These are phyloP conservation scores for Malassezia vespertilionis DNA, from an alignment of 1,284 basidiomycete genomes.

Conservation along the genomic window DNA sequence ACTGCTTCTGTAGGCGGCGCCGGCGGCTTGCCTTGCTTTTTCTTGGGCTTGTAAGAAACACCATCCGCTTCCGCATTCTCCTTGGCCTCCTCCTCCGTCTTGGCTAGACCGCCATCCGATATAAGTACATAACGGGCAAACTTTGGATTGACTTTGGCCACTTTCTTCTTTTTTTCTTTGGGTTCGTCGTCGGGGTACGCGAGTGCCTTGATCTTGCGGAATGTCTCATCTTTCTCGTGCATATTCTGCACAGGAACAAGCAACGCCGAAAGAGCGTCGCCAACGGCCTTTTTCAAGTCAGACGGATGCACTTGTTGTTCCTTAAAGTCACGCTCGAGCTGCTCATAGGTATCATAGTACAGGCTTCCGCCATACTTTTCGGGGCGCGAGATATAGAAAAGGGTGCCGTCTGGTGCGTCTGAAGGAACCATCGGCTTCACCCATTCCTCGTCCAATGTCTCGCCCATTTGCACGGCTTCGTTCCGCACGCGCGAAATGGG, in stretches of 20 bases:
- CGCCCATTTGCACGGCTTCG: conserved; percentile 25
- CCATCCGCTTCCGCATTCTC: conserved; percentile 18
- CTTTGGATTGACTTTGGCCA: conserved; percentile 34
- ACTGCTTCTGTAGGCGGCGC: background rate
- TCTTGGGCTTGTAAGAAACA: conserved; percentile 21
- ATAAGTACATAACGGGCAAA: conserved; percentile 29
- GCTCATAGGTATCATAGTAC: conserved; percentile 63
- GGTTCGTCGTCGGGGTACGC: conserved; percentile 61
- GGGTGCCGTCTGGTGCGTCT: conserved; percentile 61
- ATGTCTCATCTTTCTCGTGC: conserved; percentile 67
- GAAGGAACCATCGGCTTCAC: conserved; percentile 49
- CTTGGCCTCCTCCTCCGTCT: conserved; percentile 24
- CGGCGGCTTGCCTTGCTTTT: conserved; percentile 5
- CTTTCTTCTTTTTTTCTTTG: conserved; percentile 35
- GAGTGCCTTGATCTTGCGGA: conserved; percentile 63
- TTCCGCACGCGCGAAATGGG: conserved; percentile 56
- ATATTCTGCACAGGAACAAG: conserved; percentile 70
- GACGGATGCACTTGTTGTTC: conserved; percentile 72
- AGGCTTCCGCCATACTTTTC: conserved; percentile 72
- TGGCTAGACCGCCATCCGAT: conserved; percentile 30
- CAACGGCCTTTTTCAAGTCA: conserved; percentile 73
- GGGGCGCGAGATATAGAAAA: conserved; percentile 68
- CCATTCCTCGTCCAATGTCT: conserved; percentile 17
- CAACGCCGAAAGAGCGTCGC: conserved; percentile 65
- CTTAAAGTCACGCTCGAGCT: conserved; percentile 66